A percentile compares a stretch with the other conserved stretches of the same genome.
phyloP scores from a whole-genome alignment of 1,139 yeast species.

The Arxiozyma bovina region DNA sequence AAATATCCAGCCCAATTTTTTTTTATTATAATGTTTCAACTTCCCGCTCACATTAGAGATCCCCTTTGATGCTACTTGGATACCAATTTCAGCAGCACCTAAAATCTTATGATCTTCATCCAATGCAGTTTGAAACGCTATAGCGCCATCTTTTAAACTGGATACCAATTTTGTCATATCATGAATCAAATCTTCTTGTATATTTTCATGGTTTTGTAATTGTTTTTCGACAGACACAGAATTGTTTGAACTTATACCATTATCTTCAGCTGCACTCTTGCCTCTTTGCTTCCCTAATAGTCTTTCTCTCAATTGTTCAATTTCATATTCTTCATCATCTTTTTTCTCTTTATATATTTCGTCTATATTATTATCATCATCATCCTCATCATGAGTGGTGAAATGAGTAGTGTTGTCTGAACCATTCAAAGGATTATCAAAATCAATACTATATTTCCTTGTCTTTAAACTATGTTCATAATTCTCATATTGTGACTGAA shows the following conservation, averaged over 20 bases:
- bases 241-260: conserved; percentile 3
- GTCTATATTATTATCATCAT: too few species aligned
- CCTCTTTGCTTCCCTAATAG: conserved; percentile 20
- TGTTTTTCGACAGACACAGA: conserved; percentile 28
- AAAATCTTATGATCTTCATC: conserved; percentile 33
- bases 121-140: conserved; percentile 34
- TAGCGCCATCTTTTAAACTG: conserved; percentile 33
- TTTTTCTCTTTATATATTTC: background rate
- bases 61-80: conserved; percentile 33
- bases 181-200: conserved; percentile 32
- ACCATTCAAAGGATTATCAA: conserved; percentile 16
- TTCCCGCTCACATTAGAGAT: conserved; percentile 26
- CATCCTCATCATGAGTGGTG: background rate
- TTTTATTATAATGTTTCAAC: conserved; percentile 28
- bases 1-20: conserved; percentile 30
- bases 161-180: conserved; percentile 33
- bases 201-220: conserved; percentile 31
- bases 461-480: conserved; percentile 14
- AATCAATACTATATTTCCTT: conserved; percentile 27
- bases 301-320: conserved; percentile 29
- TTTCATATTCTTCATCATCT: conserved; percentile 17
- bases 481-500: conserved; percentile 12
- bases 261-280: conserved; percentile 11
- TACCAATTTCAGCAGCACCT: conserved; percentile 35
- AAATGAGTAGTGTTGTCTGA: background rate